Percentiles rank a stretch among this genome's conserved stretches.
These are phyloP conservation scores for Hanseniaspora meyeri DNA, from an alignment of 805 yeast genomes.

Conservation along the genomic window DNA sequence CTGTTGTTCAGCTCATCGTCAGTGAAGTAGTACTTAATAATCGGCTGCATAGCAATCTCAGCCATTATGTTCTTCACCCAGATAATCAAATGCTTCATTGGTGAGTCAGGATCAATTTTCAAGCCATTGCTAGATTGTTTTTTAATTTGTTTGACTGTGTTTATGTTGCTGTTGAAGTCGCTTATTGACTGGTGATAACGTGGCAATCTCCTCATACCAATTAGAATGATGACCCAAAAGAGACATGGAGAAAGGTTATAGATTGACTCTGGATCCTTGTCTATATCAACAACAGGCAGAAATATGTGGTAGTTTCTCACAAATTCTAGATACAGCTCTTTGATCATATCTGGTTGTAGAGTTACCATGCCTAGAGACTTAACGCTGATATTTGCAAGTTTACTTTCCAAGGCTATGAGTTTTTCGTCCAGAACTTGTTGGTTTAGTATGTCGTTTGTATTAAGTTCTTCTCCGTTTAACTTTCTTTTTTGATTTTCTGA, in stretches of 20 bases:
- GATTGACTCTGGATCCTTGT: conserved; percentile 68
- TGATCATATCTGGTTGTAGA: conserved; percentile 49
- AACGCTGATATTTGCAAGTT: conserved; percentile 42
- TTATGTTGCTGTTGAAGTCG: conserved; percentile 11
- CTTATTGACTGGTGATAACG: conserved; percentile 25
- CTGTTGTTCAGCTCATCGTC: conserved; percentile 38
- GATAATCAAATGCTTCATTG: conserved; percentile 38
- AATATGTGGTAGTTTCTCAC: conserved; percentile 70
- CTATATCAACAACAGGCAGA: conserved; percentile 75
- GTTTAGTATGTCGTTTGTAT: conserved; percentile 2
- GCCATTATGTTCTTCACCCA: conserved; percentile 65
- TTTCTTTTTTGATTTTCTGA: conserved; percentile 5
- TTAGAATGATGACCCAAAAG: conserved; percentile 87
- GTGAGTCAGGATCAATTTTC: conserved; percentile 2
- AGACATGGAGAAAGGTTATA: conserved; percentile 73
- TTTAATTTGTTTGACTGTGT: conserved; percentile 16
- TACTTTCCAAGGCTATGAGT: conserved; percentile 24
- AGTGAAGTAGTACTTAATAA: conserved; percentile 67
- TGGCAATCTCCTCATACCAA: conserved; percentile 54
- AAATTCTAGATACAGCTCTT: conserved; percentile 53
- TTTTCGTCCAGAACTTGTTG: neutral
- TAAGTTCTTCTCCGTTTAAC: neutral
- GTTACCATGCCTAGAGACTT: conserved; percentile 61
- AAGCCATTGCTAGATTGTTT: neutral
- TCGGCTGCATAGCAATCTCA: conserved; percentile 82